These are phyloP conservation scores for Suhomyces yuchorum DNA, from an alignment of 1,139 yeast genomes.

Conservation along the genomic window DNA sequence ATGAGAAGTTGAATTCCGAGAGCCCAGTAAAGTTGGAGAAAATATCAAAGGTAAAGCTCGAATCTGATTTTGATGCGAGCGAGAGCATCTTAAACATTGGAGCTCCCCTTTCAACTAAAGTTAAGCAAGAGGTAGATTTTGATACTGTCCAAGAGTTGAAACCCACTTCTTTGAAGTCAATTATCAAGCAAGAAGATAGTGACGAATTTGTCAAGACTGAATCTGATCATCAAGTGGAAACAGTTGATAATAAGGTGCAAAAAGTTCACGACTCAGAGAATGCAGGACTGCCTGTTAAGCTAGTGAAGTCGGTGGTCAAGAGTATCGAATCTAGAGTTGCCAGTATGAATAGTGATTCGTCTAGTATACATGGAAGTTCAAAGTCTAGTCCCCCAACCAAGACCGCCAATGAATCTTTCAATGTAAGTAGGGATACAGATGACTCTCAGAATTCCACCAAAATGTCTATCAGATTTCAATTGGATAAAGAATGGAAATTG, in stretches of 20 bases:
- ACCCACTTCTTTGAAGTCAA: slow-evolving; percentile 1
- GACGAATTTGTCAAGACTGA: slow-evolving; percentile 10
- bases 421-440: slow-evolving; percentile 12
- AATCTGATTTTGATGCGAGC: background rate
- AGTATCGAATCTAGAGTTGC: slow-evolving; percentile 11
- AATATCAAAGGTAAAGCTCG: background rate
- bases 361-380: slow-evolving; percentile 3
- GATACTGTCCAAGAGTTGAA: background rate
- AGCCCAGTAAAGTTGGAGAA: slow-evolving; percentile 1
- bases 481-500: slow-evolving; percentile 44
- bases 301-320: slow-evolving; percentile 11
- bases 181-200: slow-evolving; percentile 8
- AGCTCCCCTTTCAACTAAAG: background rate
- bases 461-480: slow-evolving; percentile 38
- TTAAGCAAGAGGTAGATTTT: slow-evolving; percentile 1
- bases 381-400: background rate
- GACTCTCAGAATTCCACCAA: slow-evolving; percentile 24
- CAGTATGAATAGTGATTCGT: slow-evolving; percentile 2
- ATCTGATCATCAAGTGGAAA: slow-evolving; percentile 6
- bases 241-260: slow-evolving; percentile 8
- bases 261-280: slow-evolving; percentile 6
- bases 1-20: slow-evolving; percentile 7
- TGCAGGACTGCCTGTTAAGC: slow-evolving; percentile 9
- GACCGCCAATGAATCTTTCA: background rate
- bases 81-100: slow-evolving; percentile 7